These are phyloP conservation scores for Tricholoma hemisulphureum DNA, from an alignment of 768 basidiomycete species.

Conservation along the genomic window DNA sequence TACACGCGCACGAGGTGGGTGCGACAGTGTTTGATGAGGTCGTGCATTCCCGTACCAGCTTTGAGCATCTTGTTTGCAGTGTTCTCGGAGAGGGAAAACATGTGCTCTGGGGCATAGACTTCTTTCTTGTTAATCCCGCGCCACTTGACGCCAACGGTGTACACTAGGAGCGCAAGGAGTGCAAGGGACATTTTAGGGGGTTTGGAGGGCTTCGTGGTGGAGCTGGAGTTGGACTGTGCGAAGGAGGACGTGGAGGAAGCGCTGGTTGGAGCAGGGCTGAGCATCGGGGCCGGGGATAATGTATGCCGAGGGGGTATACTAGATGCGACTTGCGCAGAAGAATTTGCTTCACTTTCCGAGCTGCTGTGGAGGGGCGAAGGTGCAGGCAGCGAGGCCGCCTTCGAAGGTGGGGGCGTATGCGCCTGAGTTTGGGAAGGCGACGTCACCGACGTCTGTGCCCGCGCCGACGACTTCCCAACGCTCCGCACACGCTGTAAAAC, in stretches of 20 bases:
- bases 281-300: neutral
- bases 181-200: constrained; percentile 67
- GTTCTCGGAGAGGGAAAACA: constrained; percentile 91
- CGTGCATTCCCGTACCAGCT: constrained; percentile 23
- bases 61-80: constrained; percentile 77
- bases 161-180: constrained; percentile 81
- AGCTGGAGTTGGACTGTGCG: constrained; percentile 1
- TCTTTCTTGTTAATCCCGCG: constrained; percentile 91
- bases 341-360: neutral
- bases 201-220: constrained; percentile 20
- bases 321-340: neutral
- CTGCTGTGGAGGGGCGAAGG: neutral
- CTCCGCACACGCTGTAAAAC: constrained; percentile 42
- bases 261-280: constrained; percentile 2
- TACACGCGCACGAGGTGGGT: constrained; percentile 86
- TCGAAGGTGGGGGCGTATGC: constrained; percentile 2
- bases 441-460: constrained; percentile 9
- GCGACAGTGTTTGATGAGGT: constrained; percentile 85
- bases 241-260: neutral
- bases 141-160: constrained; percentile 95
- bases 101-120: constrained; percentile 78
- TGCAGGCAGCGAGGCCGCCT: neutral
- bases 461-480: constrained; percentile 26
- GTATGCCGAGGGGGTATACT: neutral
- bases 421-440: constrained; percentile 8